These are phyloP conservation scores for Mucor circinelloides DNA, from an alignment of 371 early-diverging fungal genomes.

Conservation along the genomic window DNA sequence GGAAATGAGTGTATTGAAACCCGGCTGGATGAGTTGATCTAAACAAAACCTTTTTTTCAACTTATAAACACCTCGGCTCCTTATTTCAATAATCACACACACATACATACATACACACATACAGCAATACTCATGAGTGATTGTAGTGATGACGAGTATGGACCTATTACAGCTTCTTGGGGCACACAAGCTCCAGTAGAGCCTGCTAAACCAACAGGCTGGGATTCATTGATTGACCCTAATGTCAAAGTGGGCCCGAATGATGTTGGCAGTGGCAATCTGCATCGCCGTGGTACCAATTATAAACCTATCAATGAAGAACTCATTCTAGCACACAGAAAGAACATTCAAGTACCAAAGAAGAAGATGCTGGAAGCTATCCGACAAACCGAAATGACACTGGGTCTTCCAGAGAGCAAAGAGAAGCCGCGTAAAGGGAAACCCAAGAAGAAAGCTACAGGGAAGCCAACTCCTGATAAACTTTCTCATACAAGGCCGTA, in stretches of 20 bases:
- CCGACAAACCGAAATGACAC: neutral
- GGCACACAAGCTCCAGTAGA: slow-evolving; percentile 10
- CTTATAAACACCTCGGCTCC: neutral
- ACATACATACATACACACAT: neutral
- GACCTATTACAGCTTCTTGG: slow-evolving; percentile 19
- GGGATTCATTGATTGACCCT: slow-evolving; percentile 26
- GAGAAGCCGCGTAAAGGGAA: neutral
- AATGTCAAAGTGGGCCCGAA: slow-evolving; percentile 12
- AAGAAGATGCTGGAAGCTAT: slow-evolving; percentile 6
- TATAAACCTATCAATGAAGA: slow-evolving; percentile 31
- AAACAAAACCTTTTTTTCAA: neutral
- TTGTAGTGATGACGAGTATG: slow-evolving; percentile 22
- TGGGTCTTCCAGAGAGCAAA: neutral
- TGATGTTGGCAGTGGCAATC: slow-evolving; percentile 27
- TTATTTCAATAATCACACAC: neutral
- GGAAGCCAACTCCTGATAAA: neutral
- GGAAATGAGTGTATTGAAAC: neutral
- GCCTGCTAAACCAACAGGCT: neutral
- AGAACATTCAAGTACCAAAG: slow-evolving; percentile 10
- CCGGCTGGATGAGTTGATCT: neutral
- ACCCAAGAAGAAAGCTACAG: neutral
- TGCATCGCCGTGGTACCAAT: slow-evolving; percentile 28
- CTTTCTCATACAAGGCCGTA: neutral
- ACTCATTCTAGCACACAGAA: slow-evolving; percentile 19
- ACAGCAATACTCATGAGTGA: slow-evolving; percentile 10